Evolutionary conservation across 2,329 filamentous ascomycete species (phyloP).

Genomic region (Sporothrix schenckii): DNA sequence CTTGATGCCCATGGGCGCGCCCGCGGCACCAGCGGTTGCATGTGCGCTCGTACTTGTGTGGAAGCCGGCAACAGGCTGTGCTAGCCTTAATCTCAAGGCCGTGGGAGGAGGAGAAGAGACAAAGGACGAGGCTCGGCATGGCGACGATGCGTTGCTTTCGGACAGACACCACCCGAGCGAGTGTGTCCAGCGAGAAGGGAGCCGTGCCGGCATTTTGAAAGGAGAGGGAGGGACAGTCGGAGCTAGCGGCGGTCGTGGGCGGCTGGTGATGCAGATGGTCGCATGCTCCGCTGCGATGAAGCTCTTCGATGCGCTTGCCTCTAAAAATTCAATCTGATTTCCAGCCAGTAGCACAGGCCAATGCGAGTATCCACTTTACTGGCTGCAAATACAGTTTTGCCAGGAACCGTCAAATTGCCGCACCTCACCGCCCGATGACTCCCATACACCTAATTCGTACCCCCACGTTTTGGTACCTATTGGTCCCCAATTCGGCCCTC

Average conservation of each 20-base stretch:
- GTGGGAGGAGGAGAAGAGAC: not conserved
- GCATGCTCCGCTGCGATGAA: slow-evolving; percentile 16
- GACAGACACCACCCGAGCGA: slow-evolving; percentile 33
- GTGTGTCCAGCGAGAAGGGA: slow-evolving; percentile 9
- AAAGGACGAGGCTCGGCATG: slow-evolving; percentile 1
- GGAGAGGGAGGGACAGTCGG: not conserved
- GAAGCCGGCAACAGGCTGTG: not conserved
- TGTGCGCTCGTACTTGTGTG: slow-evolving; percentile 27
- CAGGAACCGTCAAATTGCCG: slow-evolving; percentile 32
- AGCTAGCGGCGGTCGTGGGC: not conserved
- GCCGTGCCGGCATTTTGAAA: slow-evolving; percentile 31
- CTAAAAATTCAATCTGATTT: slow-evolving; percentile 27
- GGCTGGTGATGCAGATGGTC: slow-evolving; percentile 5
- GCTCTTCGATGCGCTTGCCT: not conserved
- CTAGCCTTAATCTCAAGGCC: slow-evolving; percentile 7
- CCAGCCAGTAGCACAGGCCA: slow-evolving; percentile 21
- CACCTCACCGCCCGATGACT: slow-evolving; percentile 33
- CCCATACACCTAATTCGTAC: not conserved
- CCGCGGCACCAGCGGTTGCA: slow-evolving; percentile 12
- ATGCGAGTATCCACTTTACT: slow-evolving; percentile 14
- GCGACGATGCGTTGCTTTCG: slow-evolving; percentile 22
- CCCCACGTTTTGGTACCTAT: slow-evolving; percentile 19
- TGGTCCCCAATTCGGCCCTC: slow-evolving; percentile 25
- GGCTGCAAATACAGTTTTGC: not conserved
- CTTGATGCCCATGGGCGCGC: not conserved